These are phyloP conservation scores for Didymella pomorum DNA, from an alignment of 2,329 filamentous ascomycete genomes.

Conservation along the genomic window DNA sequence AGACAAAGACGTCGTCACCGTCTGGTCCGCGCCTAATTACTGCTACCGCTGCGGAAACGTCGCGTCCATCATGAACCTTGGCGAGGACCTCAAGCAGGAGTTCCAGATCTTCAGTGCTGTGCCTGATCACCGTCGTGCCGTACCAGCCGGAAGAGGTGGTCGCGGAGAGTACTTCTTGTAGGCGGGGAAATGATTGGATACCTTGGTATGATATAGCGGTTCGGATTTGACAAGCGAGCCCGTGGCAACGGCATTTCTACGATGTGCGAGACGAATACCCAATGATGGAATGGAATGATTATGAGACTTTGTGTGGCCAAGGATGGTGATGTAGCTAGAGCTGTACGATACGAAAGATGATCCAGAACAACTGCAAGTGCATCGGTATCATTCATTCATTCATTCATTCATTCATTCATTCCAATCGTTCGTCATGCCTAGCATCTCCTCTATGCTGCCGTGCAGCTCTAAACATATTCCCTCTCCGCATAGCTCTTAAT, in stretches of 20 bases:
- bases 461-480: slow-evolving; percentile 50
- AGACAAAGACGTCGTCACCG: slow-evolving; percentile 95
- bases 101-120: slow-evolving; percentile 94
- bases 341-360: not conserved
- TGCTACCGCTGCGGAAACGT: slow-evolving; percentile 66
- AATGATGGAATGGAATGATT: not conserved
- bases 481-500: slow-evolving; percentile 50
- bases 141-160: slow-evolving; percentile 69
- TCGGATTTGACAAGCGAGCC: not conserved
- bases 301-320: not conserved
- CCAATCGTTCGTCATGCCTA: too few relatives aligned
- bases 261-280: slow-evolving; percentile 2
- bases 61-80: slow-evolving; percentile 90
- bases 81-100: slow-evolving; percentile 87
- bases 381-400: too few relatives aligned
- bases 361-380: too few relatives aligned
- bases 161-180: slow-evolving; percentile 62
- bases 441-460: too few relatives aligned
- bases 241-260: too few relatives aligned
- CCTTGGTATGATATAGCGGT: not conserved
- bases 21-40: slow-evolving; percentile 84
- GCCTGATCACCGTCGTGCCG: slow-evolving; percentile 82
- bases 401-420: too few relatives aligned
- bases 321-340: not conserved
- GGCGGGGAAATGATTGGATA: not conserved